Evolutionary conservation across 331 rosid genomes (phyloP), one percentile per base, ranked within the genome.

Genomic region (Pyrus hybrid): DNA sequence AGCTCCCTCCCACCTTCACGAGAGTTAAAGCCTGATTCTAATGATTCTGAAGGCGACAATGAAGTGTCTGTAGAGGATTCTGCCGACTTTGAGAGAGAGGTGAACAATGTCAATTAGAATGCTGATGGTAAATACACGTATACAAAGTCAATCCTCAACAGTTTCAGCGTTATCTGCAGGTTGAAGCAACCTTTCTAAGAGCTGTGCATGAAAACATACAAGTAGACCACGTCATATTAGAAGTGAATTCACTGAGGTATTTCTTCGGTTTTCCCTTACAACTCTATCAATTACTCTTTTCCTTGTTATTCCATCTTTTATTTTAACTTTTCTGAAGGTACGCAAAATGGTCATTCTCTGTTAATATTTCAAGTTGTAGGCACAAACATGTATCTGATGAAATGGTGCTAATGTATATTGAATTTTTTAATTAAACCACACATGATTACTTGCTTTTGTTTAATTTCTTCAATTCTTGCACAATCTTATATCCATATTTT

Each of bases 141-240:
- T 83, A 63, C 37, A 3, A 41, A 45, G 29, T 58, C 57, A 62
- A 58, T 49, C 60, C 72, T 47, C 41, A 68, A 74, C 72, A 76
- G 14, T 37, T 53, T 68, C 12, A n/a, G 73, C 63, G 29, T 69
- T n/a, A 20, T 65, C 72, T 86, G 80, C 93, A 95, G 99, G 98
- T 92, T 70, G 98, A 95, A 86, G 96, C 93, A 67, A 95, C 99
- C 58, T 95, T 95, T 75, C 87, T 87, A 61, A 86, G 99, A 85
- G 98, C 90, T 73, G 99, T 88, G 78, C 85, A 91, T 23, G 99
- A 95, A 85, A 92, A 89, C 87, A 90, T 95, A 73, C 32, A 88
- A 75, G 97, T 85, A 26, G 89, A 78, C 65, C 80, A 87, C 83
- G 84, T 92, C 80, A 80, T 89, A 72, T 85, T 95, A 77, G 99